Percentiles rank a stretch among this genome's conserved stretches.
These are phyloP conservation scores for Hypomontagnella monticulosa DNA, from an alignment of 495 filamentous ascomycete species.

Conservation along the genomic window DNA sequence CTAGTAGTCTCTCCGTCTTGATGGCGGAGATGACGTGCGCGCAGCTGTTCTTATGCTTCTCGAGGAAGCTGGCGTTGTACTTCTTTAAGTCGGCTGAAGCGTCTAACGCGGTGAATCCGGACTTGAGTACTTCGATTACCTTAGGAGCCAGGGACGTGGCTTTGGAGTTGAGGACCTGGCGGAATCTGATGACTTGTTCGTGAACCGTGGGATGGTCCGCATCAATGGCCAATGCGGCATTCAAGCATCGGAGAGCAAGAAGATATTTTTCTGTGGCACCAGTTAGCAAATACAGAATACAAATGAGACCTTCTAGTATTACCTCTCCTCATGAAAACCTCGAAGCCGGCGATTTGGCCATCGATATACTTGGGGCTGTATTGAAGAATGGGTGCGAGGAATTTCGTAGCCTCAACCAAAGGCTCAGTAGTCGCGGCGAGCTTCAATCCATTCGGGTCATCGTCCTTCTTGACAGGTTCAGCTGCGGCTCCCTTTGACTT, in stretches of 20 bases:
- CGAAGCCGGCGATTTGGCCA: conserved; percentile 84
- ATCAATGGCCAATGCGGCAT: conserved; percentile 74
- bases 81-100: conserved; percentile 66
- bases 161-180: conserved; percentile 66
- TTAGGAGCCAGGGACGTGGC: conserved; percentile 65
- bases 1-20: conserved; percentile 67
- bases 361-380: conserved; percentile 83
- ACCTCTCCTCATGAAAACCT: conserved; percentile 77
- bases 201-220: conserved; percentile 78
- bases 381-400: conserved; percentile 80
- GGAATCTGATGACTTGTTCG: conserved; percentile 77
- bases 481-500: conserved; percentile 65
- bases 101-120: conserved; percentile 70
- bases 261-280: conserved; percentile 74
- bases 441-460: conserved; percentile 82
- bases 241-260: conserved; percentile 84
- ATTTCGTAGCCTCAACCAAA: conserved; percentile 87
- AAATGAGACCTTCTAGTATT: conserved; percentile 51
- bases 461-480: conserved; percentile 81
- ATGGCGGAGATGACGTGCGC: conserved; percentile 71
- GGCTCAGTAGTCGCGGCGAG: conserved; percentile 83
- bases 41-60: conserved; percentile 69
- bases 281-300: conserved; percentile 44
- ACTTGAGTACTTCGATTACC: conserved; percentile 70
- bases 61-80: conserved; percentile 73